phyloP scores from a whole-genome alignment of 2,329 filamentous ascomycete genomes.

The Ceratocystis lukuohia region DNA sequence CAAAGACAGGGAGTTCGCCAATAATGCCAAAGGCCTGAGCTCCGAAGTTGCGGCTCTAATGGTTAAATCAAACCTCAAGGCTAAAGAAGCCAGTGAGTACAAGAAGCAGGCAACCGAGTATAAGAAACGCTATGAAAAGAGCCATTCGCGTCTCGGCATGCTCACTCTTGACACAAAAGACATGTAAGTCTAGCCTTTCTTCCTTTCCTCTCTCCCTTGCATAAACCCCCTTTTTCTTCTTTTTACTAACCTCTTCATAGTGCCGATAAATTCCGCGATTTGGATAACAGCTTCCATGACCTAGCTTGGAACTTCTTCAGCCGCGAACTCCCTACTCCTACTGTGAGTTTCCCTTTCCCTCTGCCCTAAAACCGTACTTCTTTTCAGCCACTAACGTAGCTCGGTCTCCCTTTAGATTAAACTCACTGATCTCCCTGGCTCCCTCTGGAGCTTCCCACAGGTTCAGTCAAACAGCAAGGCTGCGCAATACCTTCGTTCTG shows the following conservation, averaged over 20 bases:
- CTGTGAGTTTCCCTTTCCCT: not conserved
- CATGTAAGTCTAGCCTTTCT: constrained; percentile 12
- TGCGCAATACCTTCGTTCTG: constrained; percentile 16
- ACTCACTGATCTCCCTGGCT: constrained; percentile 14
- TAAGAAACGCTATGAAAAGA: constrained; percentile 19
- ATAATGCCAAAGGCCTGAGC: constrained; percentile 12
- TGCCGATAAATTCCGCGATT: constrained; percentile 18
- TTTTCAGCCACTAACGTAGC: not conserved
- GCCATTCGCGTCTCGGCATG: constrained; percentile 17
- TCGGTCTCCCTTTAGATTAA: constrained; percentile 2
- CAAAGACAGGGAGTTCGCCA: constrained; percentile 13
- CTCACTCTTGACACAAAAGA: constrained; percentile 18
- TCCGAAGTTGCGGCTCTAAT: constrained; percentile 15
- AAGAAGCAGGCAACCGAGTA: constrained; percentile 16
- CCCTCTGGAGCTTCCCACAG: constrained; percentile 15
- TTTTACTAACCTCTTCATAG: not conserved
- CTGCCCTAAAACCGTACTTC: not conserved
- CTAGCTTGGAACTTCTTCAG: constrained; percentile 19
- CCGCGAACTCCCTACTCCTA: constrained; percentile 12
- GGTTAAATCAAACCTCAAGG: constrained; percentile 17
- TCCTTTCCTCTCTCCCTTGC: not conserved
- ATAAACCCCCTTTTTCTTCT: not conserved
- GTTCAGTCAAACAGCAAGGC: constrained; percentile 18
- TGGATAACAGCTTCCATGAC: constrained; percentile 19
- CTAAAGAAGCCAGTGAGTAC: constrained; percentile 17